phyloP scores from a whole-genome alignment of 352 stramenopile species.

The Phytophthora ohioensis region DNA sequence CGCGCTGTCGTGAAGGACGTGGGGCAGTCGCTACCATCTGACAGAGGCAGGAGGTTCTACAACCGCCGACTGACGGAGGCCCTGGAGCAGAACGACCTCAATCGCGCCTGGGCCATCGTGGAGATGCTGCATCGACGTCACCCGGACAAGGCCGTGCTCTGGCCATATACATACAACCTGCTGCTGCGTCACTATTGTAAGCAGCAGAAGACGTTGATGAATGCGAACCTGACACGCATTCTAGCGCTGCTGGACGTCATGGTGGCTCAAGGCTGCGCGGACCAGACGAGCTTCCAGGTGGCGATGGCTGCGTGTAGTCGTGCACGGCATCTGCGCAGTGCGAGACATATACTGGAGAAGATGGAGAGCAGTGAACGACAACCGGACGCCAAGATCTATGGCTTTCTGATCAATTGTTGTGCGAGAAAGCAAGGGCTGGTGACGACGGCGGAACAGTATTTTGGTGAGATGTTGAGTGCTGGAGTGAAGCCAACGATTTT shows the following conservation, averaged over 20 bases:
- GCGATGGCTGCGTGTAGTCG: slow-evolving; percentile 75
- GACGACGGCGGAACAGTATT: slow-evolving; percentile 47
- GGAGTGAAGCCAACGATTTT: slow-evolving; percentile 52
- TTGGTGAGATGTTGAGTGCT: slow-evolving; percentile 51
- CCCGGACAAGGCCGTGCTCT: slow-evolving; percentile 39
- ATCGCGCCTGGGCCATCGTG: slow-evolving; percentile 40
- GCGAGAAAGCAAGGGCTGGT: slow-evolving; percentile 48
- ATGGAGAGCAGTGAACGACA: slow-evolving; percentile 46
- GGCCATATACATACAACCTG: slow-evolving; percentile 61
- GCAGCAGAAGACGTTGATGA: slow-evolving; percentile 42
- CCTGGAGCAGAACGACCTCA: slow-evolving; percentile 42
- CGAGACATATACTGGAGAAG: slow-evolving; percentile 46
- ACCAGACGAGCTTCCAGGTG: slow-evolving; percentile 70
- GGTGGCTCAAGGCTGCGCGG: slow-evolving; percentile 44
- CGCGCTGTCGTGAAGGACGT: slow-evolving; percentile 23
- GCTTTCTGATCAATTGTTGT: slow-evolving; percentile 76
- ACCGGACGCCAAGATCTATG: slow-evolving; percentile 57
- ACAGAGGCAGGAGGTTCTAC: slow-evolving; percentile 55
- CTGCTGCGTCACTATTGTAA: slow-evolving; percentile 62
- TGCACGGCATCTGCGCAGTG: slow-evolving; percentile 47
- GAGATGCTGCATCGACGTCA: slow-evolving; percentile 34
- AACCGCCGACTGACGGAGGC: slow-evolving; percentile 47
- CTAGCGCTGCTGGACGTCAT: slow-evolving; percentile 66
- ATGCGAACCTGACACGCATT: slow-evolving; percentile 49
- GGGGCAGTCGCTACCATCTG: slow-evolving; percentile 26